Evolutionary conservation across 2,329 filamentous ascomycete species (phyloP).

Genomic region (Arthrobotrys iridis): DNA sequence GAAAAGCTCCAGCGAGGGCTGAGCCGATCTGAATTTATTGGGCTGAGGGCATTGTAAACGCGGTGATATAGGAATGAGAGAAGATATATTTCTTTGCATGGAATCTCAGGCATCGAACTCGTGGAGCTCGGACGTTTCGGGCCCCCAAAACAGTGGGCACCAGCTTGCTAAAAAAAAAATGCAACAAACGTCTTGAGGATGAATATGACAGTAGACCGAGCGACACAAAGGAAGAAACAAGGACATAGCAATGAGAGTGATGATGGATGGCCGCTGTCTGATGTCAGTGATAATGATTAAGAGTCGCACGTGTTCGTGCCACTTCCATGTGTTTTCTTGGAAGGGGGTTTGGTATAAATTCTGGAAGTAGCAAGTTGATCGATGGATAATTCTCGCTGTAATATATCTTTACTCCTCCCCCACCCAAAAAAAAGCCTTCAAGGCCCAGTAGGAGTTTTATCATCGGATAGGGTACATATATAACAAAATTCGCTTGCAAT

Average conservation of each 20-base stretch:
- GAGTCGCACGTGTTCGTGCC: not conserved
- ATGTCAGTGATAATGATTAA: not conserved
- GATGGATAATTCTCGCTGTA: constrained; percentile 33
- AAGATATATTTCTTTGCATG: constrained; percentile 18
- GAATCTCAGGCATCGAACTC: constrained; percentile 29
- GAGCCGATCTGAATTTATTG: not conserved
- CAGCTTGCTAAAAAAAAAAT: constrained; percentile 53
- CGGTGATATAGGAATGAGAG: not conserved
- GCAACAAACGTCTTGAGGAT: constrained; percentile 35
- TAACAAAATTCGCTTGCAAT: constrained; percentile 51
- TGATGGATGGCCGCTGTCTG: constrained; percentile 2
- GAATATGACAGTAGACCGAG: not conserved
- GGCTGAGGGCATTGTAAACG: not conserved
- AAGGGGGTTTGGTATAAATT: not conserved
- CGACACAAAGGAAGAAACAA: constrained; percentile 7
- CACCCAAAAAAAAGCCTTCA: constrained; percentile 19
- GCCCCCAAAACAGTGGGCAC: constrained; percentile 34
- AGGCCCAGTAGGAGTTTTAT: constrained; percentile 15
- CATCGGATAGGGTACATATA: constrained; percentile 31
- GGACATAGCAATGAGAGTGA: constrained; percentile 1
- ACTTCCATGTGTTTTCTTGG: not conserved
- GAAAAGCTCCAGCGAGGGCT: not conserved
- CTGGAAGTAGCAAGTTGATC: constrained; percentile 18
- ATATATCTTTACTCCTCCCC: constrained; percentile 28
- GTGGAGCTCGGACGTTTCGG: constrained; percentile 10